Evolutionary conservation across 2,329 filamentous ascomycete genomes (phyloP).

Genomic region (Ophiostoma angusticollis): DNA sequence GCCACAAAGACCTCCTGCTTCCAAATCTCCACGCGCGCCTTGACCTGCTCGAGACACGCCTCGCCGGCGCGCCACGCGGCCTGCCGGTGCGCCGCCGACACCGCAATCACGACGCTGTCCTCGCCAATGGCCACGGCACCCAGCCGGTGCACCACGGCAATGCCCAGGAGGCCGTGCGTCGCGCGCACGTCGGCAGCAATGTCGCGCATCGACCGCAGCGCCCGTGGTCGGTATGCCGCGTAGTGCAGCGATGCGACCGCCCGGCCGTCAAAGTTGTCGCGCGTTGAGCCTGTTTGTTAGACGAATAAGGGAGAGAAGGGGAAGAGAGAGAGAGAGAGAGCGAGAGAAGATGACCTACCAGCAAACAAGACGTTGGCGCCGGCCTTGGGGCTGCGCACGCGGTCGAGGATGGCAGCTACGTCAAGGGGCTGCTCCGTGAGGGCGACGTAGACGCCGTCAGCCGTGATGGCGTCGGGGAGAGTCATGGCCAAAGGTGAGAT

Average conservation of each 20-base stretch:
- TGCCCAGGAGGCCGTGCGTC: conserved; percentile 54
- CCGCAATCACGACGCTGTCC: conserved; percentile 82
- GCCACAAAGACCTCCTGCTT: conserved; percentile 74
- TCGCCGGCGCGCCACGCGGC: conserved; percentile 82
- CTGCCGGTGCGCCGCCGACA: conserved; percentile 69
- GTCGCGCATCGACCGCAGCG: conserved; percentile 52
- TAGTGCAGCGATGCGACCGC: conserved; percentile 66
- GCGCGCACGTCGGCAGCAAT: conserved; percentile 46
- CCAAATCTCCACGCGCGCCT: conserved; percentile 86
- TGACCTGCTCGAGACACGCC: conserved; percentile 77
- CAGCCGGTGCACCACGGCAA: conserved; percentile 74
- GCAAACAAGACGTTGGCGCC: conserved; percentile 68
- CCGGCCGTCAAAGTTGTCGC: conserved; percentile 59
- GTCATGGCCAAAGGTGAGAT: no score
- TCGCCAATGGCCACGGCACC: conserved; percentile 81
- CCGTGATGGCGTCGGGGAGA: conserved; percentile 20
- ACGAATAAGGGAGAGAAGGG: conserved; percentile 8
- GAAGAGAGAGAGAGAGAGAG: background rate
- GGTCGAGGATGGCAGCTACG: conserved; percentile 43
- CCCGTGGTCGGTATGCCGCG: conserved; percentile 57
- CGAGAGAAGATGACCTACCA: conserved; percentile 29
- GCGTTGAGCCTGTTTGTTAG: conserved; percentile 51
- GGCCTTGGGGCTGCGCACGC: conserved; percentile 58
- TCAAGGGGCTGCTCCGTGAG: conserved; percentile 53
- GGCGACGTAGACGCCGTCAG: conserved; percentile 47